Evolutionary conservation across 176 grass and related monocot genomes (phyloP).

Genomic region (Oryza nivara): DNA sequence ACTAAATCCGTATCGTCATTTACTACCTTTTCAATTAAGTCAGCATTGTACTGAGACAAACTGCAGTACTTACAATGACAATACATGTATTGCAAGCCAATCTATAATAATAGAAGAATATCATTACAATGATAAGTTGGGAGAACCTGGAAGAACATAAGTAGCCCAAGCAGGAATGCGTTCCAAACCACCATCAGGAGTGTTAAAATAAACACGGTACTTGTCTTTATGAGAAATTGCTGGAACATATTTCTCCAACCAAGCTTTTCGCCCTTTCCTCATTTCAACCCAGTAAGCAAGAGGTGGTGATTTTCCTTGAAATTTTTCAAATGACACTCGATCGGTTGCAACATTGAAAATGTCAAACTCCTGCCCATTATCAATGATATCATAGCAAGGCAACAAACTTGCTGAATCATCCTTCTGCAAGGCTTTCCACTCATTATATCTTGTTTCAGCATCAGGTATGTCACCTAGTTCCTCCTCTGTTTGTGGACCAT

Average conservation of each 20-base stretch:
- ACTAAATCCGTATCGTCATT: background rate
- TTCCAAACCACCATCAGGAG: slow-evolving; percentile 90
- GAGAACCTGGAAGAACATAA: slow-evolving; percentile 86
- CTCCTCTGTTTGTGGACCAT: slow-evolving; percentile 83
- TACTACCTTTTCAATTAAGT: too few species aligned
- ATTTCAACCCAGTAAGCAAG: slow-evolving; percentile 95
- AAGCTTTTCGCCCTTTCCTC: slow-evolving; percentile 81
- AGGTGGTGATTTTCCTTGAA: slow-evolving; percentile 76
- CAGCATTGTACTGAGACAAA: background rate
- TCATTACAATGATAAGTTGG: slow-evolving; percentile 26
- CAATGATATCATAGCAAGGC: slow-evolving; percentile 75
- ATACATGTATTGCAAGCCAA: background rate
- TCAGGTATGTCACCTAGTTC: slow-evolving; percentile 83
- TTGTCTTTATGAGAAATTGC: slow-evolving; percentile 75
- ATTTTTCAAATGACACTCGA: slow-evolving; percentile 72
- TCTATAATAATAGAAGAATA: slow-evolving; percentile 19
- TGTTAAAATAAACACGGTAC: slow-evolving; percentile 97
- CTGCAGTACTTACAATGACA: background rate
- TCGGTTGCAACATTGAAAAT: slow-evolving; percentile 67
- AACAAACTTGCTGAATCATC: slow-evolving; percentile 27
- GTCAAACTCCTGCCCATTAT: slow-evolving; percentile 65
- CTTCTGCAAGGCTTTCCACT: slow-evolving; percentile 70
- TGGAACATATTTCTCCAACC: slow-evolving; percentile 85
- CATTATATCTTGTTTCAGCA: slow-evolving; percentile 79
- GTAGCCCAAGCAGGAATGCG: slow-evolving; percentile 93